These are phyloP conservation scores for Lepraria neglecta DNA, from an alignment of 495 filamentous ascomycete genomes.

Conservation along the genomic window DNA sequence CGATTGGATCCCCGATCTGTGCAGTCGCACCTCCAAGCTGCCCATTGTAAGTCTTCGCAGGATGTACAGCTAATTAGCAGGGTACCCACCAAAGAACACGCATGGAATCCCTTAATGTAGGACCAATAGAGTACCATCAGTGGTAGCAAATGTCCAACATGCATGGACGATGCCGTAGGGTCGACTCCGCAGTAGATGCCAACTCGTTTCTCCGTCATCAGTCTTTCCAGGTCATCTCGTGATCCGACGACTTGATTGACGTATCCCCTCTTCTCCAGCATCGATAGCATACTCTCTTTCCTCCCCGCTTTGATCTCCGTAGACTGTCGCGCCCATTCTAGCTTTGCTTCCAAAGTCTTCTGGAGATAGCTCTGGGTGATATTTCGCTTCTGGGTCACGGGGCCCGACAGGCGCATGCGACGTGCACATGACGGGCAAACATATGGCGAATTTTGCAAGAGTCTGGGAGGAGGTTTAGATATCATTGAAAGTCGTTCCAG, in stretches of 20 bases:
- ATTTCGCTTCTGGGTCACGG: slow-evolving; percentile 36
- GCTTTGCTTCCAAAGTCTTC: slow-evolving; percentile 49
- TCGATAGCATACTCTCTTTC: slow-evolving; percentile 54
- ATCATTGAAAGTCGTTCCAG: not conserved
- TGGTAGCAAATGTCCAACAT: slow-evolving; percentile 87
- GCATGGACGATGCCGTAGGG: slow-evolving; percentile 83
- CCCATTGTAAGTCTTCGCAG: slow-evolving; percentile 14
- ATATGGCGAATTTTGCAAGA: not conserved
- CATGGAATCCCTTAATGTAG: slow-evolving; percentile 73
- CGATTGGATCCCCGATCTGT: slow-evolving; percentile 83
- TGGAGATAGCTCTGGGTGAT: slow-evolving; percentile 45
- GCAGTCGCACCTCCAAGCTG: slow-evolving; percentile 80
- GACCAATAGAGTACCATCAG: slow-evolving; percentile 94
- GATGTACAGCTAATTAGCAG: not conserved
- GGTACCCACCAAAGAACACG: slow-evolving; percentile 57
- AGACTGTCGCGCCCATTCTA: slow-evolving; percentile 52
- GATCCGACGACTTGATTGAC: slow-evolving; percentile 80
- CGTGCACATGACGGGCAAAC: slow-evolving; percentile 17
- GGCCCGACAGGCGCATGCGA: not conserved
- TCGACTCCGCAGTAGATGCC: slow-evolving; percentile 88
- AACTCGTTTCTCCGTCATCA: slow-evolving; percentile 63
- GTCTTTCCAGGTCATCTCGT: slow-evolving; percentile 58
- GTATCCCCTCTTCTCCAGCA: slow-evolving; percentile 73
- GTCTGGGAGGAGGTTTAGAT: not conserved
- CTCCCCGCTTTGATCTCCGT: slow-evolving; percentile 54